Base-by-base conservation (phyloP, 371 early-diverging fungal genomes). In the Mortierella sp. region DNA sequence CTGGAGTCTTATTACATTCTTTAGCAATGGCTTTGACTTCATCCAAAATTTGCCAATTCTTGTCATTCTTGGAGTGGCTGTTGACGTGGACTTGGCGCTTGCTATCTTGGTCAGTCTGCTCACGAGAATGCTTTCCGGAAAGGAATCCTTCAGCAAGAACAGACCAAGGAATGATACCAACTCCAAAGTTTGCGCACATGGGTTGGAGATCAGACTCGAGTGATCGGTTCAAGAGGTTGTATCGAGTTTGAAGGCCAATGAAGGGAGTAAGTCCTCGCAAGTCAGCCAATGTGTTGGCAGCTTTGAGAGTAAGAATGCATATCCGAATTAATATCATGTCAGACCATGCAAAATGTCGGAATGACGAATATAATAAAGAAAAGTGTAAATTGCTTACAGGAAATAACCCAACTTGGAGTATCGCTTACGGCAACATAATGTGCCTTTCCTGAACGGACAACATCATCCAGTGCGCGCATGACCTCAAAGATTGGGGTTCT, bases 401-500 rank as follows among this genome's bases (percentile, higher is more conserved):
- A 66, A 18, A 85, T 72, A 9, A 85, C 84, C 86, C 86, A 87
- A 12, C 86, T 77, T 8, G 85, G 84, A 30, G 83, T 70, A 35
- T 86, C 84, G 24, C 83, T 81, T 30, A 85, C 66, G 0, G 86
- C 89, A 12, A 89, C 72, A 68, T 88, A 87, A n/a, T 71, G 68
- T 0, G 88, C 87, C 49, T 89, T 88, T 9, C 89, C 89, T 1
- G 84, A 55, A 1, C 84, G 70, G 14, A 89, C 89, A 30, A 86
- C 83, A 64, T 87, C 88, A 57, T 88, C 83, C 37, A 89, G 58
- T 4, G 88, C 76, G 3, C 76, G 77, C 78, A 88, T 84, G 16
- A 87, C 83, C 47, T 88, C 88, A 18, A 75, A 63, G 22, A 84
- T 65, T 10, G 84, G 85, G 1, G 83, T 87, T 52, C 70, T 64